phyloP scores from a whole-genome alignment of 768 basidiomycete species.

The Asterophora lycoperdoides region DNA sequence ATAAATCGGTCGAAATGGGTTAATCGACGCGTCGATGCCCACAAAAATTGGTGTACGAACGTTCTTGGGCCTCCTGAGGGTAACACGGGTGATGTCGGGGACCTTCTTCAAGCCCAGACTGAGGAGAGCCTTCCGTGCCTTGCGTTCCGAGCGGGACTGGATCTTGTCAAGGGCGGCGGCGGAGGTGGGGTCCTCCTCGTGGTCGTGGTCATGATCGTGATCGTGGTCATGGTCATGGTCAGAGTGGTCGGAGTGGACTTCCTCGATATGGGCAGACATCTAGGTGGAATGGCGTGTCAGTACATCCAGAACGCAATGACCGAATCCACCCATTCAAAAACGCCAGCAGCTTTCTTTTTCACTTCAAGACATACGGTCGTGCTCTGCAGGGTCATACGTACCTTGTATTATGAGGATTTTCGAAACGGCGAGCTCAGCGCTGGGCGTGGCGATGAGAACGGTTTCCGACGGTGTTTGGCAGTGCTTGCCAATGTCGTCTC shows the following conservation, averaged over 20 bases:
- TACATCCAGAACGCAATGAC: slow-evolving; percentile 25
- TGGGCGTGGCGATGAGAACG: slow-evolving; percentile 29
- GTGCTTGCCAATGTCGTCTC: slow-evolving; percentile 21
- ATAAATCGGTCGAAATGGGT: neutral
- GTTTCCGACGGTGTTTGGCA: slow-evolving; percentile 29
- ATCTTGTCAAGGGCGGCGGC: slow-evolving; percentile 87
- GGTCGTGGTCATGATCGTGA: slow-evolving; percentile 48
- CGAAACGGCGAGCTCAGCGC: slow-evolving; percentile 34
- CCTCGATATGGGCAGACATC: slow-evolving; percentile 86
- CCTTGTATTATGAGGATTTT: slow-evolving; percentile 24
- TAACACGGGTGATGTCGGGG: slow-evolving; percentile 90
- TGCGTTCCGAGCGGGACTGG: slow-evolving; percentile 91
- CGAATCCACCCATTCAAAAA: slow-evolving; percentile 31
- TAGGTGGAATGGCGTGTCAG: slow-evolving; percentile 26
- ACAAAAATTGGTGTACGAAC: slow-evolving; percentile 37
- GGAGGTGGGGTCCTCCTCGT: slow-evolving; percentile 82
- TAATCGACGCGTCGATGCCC: neutral
- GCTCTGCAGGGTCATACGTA: slow-evolving; percentile 17
- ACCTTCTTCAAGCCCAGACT: slow-evolving; percentile 91
- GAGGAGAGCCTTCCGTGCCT: slow-evolving; percentile 91
- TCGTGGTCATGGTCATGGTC: slow-evolving; percentile 56
- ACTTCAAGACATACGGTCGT: neutral
- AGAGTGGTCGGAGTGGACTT: slow-evolving; percentile 77
- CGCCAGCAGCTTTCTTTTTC: slow-evolving; percentile 2
- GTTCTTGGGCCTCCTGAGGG: slow-evolving; percentile 91